A percentile compares a stretch with the other conserved stretches of the same genome.
These are phyloP conservation scores for Saturnispora quitensis DNA, from an alignment of 805 yeast species.

Conservation along the genomic window DNA sequence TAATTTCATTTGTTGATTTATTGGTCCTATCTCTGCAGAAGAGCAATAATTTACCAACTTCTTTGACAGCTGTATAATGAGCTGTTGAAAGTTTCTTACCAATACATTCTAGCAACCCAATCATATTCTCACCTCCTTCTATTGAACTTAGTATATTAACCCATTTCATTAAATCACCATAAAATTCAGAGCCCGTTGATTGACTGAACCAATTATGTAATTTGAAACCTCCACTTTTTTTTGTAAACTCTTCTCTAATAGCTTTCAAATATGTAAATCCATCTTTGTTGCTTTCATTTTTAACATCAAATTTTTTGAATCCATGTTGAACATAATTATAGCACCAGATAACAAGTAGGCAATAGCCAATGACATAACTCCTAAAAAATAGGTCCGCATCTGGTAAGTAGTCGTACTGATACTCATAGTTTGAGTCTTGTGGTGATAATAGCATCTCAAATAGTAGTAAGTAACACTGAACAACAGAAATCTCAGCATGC, in stretches of 20 bases:
- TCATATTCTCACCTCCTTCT: conserved; percentile 37
- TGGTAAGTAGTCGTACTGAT: conserved; percentile 38
- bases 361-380: conserved; percentile 34
- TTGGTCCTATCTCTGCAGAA: conserved; percentile 48
- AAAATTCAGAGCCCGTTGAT: conserved; percentile 30
- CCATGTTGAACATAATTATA: conserved; percentile 42
- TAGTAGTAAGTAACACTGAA: conserved; percentile 53
- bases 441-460: conserved; percentile 55
- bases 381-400: conserved; percentile 42
- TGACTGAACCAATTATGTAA: conserved; percentile 28
- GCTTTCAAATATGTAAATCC: conserved; percentile 44
- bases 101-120: conserved; percentile 45
- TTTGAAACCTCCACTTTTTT: conserved; percentile 25
- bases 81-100: conserved; percentile 32
- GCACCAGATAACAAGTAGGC: conserved; percentile 41
- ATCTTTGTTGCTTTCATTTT: conserved; percentile 29
- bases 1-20: conserved; percentile 35
- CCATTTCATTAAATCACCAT: conserved; percentile 33
- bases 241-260: conserved; percentile 34
- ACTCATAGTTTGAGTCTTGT: conserved; percentile 35
- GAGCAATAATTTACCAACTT: conserved; percentile 41
- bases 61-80: conserved; percentile 50
- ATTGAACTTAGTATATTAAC: conserved; percentile 33
- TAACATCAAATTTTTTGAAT: conserved; percentile 27
- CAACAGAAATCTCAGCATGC: conserved; percentile 43